Conservation (phyloP, 1,284 basidiomycete species). For the Chondrostereum purpureum region DNA sequence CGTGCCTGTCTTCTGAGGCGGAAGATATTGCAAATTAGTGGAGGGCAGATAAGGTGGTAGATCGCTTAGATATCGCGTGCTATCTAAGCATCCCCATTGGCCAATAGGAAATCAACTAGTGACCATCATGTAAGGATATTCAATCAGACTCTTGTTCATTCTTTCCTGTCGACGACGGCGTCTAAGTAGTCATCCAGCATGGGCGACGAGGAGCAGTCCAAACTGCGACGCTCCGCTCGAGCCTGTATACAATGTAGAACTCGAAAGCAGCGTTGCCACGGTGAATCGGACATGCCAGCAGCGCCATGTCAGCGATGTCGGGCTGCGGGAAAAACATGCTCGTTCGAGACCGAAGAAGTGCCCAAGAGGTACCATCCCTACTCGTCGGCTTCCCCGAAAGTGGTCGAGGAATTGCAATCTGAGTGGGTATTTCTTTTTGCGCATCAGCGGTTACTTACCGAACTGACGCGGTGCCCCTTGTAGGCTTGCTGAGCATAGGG, state of each 20-base stretch:
- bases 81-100: background rate
- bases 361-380: constrained; percentile 2
- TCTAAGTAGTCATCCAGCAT: background rate
- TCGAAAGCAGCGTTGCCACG: constrained; percentile 8
- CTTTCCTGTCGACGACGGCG: background rate
- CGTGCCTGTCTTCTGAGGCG: no score
- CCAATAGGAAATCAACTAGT: no score
- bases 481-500: background rate
- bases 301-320: constrained; percentile 7
- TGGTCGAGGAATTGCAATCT: background rate
- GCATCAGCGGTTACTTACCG: background rate
- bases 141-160: background rate
- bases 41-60: background rate
- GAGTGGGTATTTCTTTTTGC: background rate
- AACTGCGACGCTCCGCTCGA: constrained; percentile 3
- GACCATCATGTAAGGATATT: no score
- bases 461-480: background rate
- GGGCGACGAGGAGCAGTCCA: background rate
- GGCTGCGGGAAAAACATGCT: constrained; percentile 5
- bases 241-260: constrained; percentile 6
- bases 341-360: constrained; percentile 5
- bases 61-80: background rate
- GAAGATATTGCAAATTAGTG: no score
- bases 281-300: background rate
- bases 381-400: background rate